Evolutionary conservation across 129 eudicot species (phyloP).

Genomic region (Calendula officinalis): DNA sequence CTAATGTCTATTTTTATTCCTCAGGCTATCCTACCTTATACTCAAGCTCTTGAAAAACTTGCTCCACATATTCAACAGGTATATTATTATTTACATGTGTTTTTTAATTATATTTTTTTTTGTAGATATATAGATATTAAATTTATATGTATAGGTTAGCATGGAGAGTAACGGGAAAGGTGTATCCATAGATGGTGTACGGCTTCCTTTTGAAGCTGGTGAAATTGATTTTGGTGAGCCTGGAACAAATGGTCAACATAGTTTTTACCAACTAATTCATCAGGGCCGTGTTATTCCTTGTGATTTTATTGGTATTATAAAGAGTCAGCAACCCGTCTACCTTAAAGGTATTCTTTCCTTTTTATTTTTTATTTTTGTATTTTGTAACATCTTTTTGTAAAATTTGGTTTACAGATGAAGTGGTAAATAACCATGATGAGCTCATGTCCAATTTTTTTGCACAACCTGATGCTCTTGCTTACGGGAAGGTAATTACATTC

Average conservation of each 20-base stretch:
- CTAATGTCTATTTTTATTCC: neutral
- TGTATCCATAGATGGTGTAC: constrained; percentile 91
- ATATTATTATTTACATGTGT: constrained; percentile 11
- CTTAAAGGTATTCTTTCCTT: constrained; percentile 47
- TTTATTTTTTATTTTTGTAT: neutral
- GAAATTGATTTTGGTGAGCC: constrained; percentile 99
- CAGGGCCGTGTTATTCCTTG: constrained; percentile 99
- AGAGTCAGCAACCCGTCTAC: constrained; percentile 94
- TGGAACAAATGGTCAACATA: constrained; percentile 99
- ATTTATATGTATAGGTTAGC: constrained; percentile 57
- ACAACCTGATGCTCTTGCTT: constrained; percentile 96
- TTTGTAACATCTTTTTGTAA: constrained; percentile 7
- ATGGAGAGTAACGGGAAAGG: constrained; percentile 99
- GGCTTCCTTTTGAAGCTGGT: constrained; percentile 90
- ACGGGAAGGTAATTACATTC: constrained; percentile 72
- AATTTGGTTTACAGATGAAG: constrained; percentile 59
- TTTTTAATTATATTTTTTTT: constrained; percentile 63
- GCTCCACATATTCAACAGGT: constrained; percentile 97
- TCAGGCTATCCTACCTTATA: constrained; percentile 91
- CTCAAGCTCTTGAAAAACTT: constrained; percentile 84
- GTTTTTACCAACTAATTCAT: constrained; percentile 98
- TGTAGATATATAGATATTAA: constrained; percentile 55
- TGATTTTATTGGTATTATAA: constrained; percentile 90
- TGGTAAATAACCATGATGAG: constrained; percentile 90
- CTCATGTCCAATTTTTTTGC: constrained; percentile 98